Base-by-base conservation (phyloP, 306 rosid genomes). In the Malus sieversii region DNA sequence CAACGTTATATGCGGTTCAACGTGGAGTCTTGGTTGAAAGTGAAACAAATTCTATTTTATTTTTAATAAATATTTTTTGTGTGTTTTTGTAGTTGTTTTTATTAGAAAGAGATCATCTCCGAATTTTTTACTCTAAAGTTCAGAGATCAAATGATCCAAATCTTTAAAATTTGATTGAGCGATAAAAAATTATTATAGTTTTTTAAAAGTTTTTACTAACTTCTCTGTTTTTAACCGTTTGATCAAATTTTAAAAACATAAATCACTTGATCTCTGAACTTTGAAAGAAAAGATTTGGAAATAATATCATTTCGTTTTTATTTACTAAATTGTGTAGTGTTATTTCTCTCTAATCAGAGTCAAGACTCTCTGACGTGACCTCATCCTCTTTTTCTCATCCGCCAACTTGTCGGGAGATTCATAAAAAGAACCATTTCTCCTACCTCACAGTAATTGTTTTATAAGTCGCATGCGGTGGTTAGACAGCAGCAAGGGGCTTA, bases 361-460 rank as follows among this genome's bases (percentile, higher is more conserved):
- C 53, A 15, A 38, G 8, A 48, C 19, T 15, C 53, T 62, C 38
- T 67, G 76, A 70, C 78, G 68, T 58, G 65, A 58, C 44, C 69
- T 79, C 72, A 40, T 75, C 73, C 69, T 25, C 8, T 65, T 65
- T 63, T 44, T 71, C 22, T 70, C 32, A 22, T 69, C 38, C 68
- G 73, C 62, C 69, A 19, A 73, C 23, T 77, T 73, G 79, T 68
- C 78, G 81, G 81, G 79, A 77, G 75, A 76, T 72, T 72, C 73
- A 35, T 71, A 75, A 68, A 65, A 59, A 58, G 25, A 30, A 9
- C 42, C 27, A 10, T 51, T 19, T 5, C 11, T 55, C 51, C 30
- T 12, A 23, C 35, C 33, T 38, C 42, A 38, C 42, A 7, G 8
- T 38, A 8, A 38, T 38, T 38, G 42, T 38, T 38, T 38, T 38